Evolutionary conservation across 73 alveolate species (phyloP).

Genomic region (Symbiodinium natans): DNA sequence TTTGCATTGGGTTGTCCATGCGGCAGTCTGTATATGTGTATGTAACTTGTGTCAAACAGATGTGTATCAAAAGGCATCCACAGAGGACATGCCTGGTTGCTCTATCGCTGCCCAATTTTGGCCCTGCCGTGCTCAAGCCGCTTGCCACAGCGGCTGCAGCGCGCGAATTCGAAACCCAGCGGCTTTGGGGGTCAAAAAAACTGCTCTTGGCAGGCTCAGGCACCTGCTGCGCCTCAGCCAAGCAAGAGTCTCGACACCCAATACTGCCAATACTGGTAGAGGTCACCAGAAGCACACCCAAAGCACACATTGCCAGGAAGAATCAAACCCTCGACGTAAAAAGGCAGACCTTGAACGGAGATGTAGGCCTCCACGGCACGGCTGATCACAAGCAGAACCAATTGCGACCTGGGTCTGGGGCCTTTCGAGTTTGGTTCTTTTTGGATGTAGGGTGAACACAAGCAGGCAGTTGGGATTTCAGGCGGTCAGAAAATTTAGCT

Average conservation of each 20-base stretch:
- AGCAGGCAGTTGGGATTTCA: too few relatives aligned
- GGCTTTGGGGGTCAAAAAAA: background rate
- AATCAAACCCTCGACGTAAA: slow-evolving; percentile 19
- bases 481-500: too few relatives aligned
- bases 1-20: too few relatives aligned
- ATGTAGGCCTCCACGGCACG: background rate
- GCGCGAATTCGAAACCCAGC: too few relatives aligned
- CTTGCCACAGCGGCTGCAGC: too few relatives aligned
- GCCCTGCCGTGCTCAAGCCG: too few relatives aligned
- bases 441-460: too few relatives aligned
- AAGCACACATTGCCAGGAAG: background rate
- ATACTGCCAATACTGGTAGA: background rate
- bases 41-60: too few relatives aligned
- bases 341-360: background rate
- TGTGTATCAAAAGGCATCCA: too few relatives aligned
- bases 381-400: background rate
- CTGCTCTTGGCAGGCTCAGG: background rate
- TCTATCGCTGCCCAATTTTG: too few relatives aligned
- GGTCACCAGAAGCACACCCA: background rate
- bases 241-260: background rate
- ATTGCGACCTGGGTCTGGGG: background rate
- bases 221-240: background rate
- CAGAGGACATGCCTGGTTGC: too few relatives aligned
- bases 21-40: too few relatives aligned
- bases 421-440: background rate